Base-by-base conservation (phyloP, 257 asterid species). In the Pogostemon cablin region DNA sequence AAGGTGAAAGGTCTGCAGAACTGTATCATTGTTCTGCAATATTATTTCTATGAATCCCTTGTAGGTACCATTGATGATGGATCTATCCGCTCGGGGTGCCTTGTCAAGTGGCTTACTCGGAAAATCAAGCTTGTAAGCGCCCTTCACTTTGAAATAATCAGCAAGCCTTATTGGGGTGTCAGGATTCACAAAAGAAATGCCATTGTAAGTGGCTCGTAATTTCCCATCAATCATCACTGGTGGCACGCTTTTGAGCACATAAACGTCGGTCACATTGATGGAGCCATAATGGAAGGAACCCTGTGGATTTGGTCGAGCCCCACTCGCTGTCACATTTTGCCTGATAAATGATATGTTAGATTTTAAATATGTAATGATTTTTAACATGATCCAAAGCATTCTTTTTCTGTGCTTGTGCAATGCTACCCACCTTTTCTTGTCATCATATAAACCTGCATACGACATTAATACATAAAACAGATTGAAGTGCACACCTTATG, bases 121-220 rank as follows among this genome's bases (percentile, higher is more conserved):
- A 70, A 92, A 92, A 68, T 90, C 96, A 37, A 86, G 86, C 86
- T 89, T 92, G 88, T 92, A 92, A 57, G 72, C 81, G 20, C 91
- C 92, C 73, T 77, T 80, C 72, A 92, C 82, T 6, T 81, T 47
- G 69, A 65, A 81, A 38, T 52, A 79, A 75, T 92, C 96, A 3
- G 98, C 96, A 15, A 92, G 92, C 78, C 83, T 80, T 48, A 88
- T 67, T 17, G 98, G 96, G 35, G 91, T 89, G 0, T 57, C 77
- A 15, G 98, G 98, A 62, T 85, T 85, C 50, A 39, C 77, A 68
- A 83, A 90, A 7, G 98, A 92, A 69, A 92, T 85, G 72, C 90
- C 92, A 66, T 92, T 90, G 75, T 69, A 85, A 0, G 90, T 71
- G 41, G 96, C 82, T 55, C 91, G 81, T 2, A 70, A 77, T 66